These are phyloP conservation scores for Fusarium dlaminii DNA, from an alignment of 2,329 filamentous ascomycete genomes.

Conservation along the genomic window DNA sequence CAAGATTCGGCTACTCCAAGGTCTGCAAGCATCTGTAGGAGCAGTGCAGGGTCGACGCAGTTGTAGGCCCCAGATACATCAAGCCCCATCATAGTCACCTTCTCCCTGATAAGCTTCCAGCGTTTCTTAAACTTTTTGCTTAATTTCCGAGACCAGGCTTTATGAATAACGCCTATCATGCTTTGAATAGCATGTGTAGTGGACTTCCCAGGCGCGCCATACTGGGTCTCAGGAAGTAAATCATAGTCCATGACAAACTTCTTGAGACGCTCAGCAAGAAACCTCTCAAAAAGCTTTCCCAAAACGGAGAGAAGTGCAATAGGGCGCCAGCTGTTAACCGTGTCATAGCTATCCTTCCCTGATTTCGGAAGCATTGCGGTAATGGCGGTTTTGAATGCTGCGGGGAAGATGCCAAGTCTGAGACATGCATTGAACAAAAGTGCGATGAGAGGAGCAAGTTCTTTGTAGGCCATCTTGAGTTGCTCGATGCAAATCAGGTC, in stretches of 20 bases:
- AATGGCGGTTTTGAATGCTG: neutral
- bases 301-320: neutral
- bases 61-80: conserved; percentile 14
- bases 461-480: neutral
- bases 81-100: conserved; percentile 1
- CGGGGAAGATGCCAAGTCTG: neutral
- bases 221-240: conserved; percentile 5
- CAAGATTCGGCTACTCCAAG: neutral
- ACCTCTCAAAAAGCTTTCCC: neutral
- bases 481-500: conserved; percentile 15
- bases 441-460: neutral
- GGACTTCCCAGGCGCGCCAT: neutral
- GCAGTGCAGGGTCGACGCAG: neutral
- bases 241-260: neutral
- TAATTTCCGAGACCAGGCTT: neutral
- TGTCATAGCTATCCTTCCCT: neutral
- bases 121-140: neutral
- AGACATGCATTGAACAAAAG: neutral
- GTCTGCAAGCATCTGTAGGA: neutral
- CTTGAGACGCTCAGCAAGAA: neutral
- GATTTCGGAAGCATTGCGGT: conserved; percentile 5
- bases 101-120: neutral
- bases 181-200: conserved; percentile 1
- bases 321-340: conserved; percentile 5
- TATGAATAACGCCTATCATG: neutral